Evolutionary conservation across 768 basidiomycete genomes (phyloP), one percentile per base, ranked within the genome.

Genomic region (Pleurotus salmoneostramineus): DNA sequence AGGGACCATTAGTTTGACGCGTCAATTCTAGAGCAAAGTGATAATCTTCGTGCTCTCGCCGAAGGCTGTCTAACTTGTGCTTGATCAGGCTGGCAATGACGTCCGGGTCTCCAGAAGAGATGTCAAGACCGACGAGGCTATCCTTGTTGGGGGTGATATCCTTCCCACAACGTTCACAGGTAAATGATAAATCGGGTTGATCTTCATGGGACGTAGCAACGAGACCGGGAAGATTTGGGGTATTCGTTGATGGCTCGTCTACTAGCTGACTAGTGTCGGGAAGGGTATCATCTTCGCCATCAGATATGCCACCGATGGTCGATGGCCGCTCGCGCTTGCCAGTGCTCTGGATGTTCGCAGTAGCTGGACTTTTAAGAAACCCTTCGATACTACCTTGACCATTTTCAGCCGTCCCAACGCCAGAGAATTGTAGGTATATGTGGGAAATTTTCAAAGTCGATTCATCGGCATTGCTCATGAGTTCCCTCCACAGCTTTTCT

Each of bases 311-410:
- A 15, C 37, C 47, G 6, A 32, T 40, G 47, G 47, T 42, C 21
- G 12, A 11, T 15, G 12, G 1, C 42, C 44, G 15, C 12, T 56
- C 27, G 17, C 56, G 15, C 32, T 55, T 55, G 10, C 36, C 40
- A 31, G 44, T 32, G 8, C 17, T 56, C 32, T 43, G 40, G 15
- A 50, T 78, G 78, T 64, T 84, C 82, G 21, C 64, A 50, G 63
- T 45, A 68, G 48, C 51, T 67, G 69, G 54, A 62, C 62, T 55
- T 15, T 77, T 81, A 58, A 99, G 84, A 71, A 98, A 99, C 0
- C 87, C 84, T 68, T 96, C 90, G 56, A 99, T 96, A 35, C 82
- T 88, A 60, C 81, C 82, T 68, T 98, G 96, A 10, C 95, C 95
- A 0, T 75, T 71, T 66, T 93, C 93, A 44, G 82, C 71, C 1